phyloP scores from a whole-genome alignment of 768 basidiomycete genomes.

The Mycena galericulata region DNA sequence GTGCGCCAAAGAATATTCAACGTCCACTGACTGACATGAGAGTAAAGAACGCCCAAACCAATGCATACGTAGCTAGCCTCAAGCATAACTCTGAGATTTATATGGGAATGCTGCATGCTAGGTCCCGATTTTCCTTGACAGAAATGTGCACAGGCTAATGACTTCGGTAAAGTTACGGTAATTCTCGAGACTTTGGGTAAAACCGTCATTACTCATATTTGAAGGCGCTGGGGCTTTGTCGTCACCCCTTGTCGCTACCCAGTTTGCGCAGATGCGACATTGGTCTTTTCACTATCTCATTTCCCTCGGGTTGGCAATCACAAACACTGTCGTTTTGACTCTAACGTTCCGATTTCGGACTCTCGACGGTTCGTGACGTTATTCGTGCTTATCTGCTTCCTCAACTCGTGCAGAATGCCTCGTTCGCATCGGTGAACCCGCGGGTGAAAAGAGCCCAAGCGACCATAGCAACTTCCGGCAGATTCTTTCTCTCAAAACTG shows the following conservation, averaged over 20 bases:
- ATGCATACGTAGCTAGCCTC: constrained; percentile 64
- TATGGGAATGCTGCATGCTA: constrained; percentile 64
- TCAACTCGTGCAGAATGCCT: constrained; percentile 12
- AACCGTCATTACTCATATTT: background rate
- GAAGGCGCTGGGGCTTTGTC: constrained; percentile 60
- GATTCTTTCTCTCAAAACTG: constrained; percentile 54
- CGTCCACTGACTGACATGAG: background rate
- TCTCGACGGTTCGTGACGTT: constrained; percentile 42
- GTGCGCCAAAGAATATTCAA: constrained; percentile 36
- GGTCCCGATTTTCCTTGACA: background rate
- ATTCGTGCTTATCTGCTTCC: background rate
- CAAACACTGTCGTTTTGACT: constrained; percentile 45
- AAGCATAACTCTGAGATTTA: constrained; percentile 57
- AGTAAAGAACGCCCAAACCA: constrained; percentile 63
- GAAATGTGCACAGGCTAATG: background rate
- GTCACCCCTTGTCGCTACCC: constrained; percentile 74
- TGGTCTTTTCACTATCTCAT: constrained; percentile 77
- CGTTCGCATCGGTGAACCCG: constrained; percentile 38
- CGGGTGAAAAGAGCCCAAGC: constrained; percentile 34
- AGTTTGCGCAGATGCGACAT: constrained; percentile 61
- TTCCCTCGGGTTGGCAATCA: constrained; percentile 63
- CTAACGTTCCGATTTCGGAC: constrained; percentile 44
- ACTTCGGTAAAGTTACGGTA: constrained; percentile 54
- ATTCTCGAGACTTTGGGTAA: background rate
- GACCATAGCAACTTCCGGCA: constrained; percentile 56